Conservation (phyloP, 2,329 filamentous ascomycete species). For the Colletotrichum noveboracense region DNA sequence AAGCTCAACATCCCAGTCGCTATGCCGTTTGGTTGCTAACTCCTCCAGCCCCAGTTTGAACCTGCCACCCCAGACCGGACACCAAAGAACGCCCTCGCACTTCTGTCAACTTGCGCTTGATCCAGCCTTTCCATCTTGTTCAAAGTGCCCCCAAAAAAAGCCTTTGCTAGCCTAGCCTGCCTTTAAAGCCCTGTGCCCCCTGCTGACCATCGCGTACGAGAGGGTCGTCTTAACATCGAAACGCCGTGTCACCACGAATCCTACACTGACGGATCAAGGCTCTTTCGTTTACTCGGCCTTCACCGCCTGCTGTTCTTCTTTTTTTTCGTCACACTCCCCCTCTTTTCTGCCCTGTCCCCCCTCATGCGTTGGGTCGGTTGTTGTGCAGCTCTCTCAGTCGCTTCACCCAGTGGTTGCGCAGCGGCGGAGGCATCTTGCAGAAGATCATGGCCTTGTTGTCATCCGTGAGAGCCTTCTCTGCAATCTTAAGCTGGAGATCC, state of each 20-base stretch:
- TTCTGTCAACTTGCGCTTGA: neutral
- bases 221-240: neutral
- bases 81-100: slow-evolving; percentile 20
- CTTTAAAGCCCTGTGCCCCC: neutral
- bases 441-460: slow-evolving; percentile 67
- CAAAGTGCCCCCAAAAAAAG: neutral
- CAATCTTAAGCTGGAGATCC: slow-evolving; percentile 64
- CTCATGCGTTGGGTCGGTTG: slow-evolving; percentile 25
- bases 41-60: slow-evolving; percentile 14
- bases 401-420: slow-evolving; percentile 63
- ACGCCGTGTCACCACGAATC: neutral
- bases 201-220: neutral
- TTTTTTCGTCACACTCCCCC: neutral
- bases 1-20: slow-evolving; percentile 20
- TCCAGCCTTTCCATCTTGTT: slow-evolving; percentile 10
- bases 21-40: slow-evolving; percentile 24
- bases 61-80: slow-evolving; percentile 7
- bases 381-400: slow-evolving; percentile 53
- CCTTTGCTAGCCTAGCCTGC: slow-evolving; percentile 1
- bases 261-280: neutral
- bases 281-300: neutral
- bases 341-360: neutral
- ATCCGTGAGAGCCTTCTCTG: slow-evolving; percentile 62
- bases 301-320: neutral
- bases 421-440: slow-evolving; percentile 61